Evolutionary conservation across 1,284 basidiomycete genomes (phyloP).

Genomic region (Ceratobasidium sp.): DNA sequence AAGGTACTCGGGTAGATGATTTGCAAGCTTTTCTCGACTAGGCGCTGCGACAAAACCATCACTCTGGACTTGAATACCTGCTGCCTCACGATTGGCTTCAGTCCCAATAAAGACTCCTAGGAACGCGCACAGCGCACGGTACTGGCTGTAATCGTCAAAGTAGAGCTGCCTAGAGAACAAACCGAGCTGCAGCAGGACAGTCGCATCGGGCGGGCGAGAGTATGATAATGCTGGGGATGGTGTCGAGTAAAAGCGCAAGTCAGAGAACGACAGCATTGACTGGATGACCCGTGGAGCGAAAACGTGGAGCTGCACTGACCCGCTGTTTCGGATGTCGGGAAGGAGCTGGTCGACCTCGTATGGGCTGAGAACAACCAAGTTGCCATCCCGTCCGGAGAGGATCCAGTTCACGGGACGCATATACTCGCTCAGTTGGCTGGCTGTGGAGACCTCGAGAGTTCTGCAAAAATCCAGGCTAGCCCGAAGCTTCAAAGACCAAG

Average conservation of each 20-base stretch:
- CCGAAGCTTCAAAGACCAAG: background rate
- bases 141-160: conserved; percentile 56
- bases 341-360: conserved; percentile 63
- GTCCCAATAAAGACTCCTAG: conserved; percentile 56
- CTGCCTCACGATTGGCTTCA: background rate
- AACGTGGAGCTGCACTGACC: conserved; percentile 60
- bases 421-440: background rate
- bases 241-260: conserved; percentile 35
- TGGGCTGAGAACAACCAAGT: conserved; percentile 61
- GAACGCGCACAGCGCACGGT: conserved; percentile 57
- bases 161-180: conserved; percentile 64
- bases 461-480: conserved; percentile 54
- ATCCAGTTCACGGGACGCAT: conserved; percentile 58
- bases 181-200: conserved; percentile 56
- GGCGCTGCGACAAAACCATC: conserved; percentile 11
- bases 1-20: background rate
- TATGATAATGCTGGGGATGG: conserved; percentile 46
- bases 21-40: background rate
- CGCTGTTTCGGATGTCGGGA: conserved; percentile 57
- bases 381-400: conserved; percentile 52
- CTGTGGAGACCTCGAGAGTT: conserved; percentile 49
- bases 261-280: conserved; percentile 58
- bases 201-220: background rate
- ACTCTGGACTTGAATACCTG: conserved; percentile 1
- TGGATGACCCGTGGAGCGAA: conserved; percentile 61